Conservation (phyloP, 2,329 filamentous ascomycete genomes). For the Monosporascus sp. region DNA sequence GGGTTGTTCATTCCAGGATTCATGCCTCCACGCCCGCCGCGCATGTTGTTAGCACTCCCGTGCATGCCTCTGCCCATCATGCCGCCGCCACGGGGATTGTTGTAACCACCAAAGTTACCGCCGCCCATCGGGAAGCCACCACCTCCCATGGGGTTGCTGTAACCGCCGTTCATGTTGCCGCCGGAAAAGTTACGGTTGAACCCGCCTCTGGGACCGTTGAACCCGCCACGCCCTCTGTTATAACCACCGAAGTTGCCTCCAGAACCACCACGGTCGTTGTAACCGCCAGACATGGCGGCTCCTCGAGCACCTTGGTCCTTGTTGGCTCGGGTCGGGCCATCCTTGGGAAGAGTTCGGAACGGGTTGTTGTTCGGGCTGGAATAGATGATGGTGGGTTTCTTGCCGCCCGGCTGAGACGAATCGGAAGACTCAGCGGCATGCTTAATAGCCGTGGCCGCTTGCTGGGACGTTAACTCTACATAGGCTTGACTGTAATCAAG, state of each 20-base stretch:
- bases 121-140: slow-evolving; percentile 26
- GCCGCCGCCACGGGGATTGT: slow-evolving; percentile 22
- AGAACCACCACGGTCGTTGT: slow-evolving; percentile 34
- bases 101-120: slow-evolving; percentile 24
- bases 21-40: slow-evolving; percentile 25
- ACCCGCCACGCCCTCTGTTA: slow-evolving; percentile 22
- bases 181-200: slow-evolving; percentile 26
- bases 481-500: slow-evolving; percentile 59
- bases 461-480: slow-evolving; percentile 75
- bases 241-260: slow-evolving; percentile 20
- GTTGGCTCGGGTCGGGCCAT: slow-evolving; percentile 65
- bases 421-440: slow-evolving; percentile 67
- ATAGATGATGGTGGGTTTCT: slow-evolving; percentile 70
- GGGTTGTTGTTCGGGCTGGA: slow-evolving; percentile 74
- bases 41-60: slow-evolving; percentile 24
- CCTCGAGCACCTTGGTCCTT: slow-evolving; percentile 52
- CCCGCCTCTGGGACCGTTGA: slow-evolving; percentile 24
- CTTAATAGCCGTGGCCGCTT: slow-evolving; percentile 82
- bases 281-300: slow-evolving; percentile 42
- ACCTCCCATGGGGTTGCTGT: slow-evolving; percentile 20
- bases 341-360: slow-evolving; percentile 87
- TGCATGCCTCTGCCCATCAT: slow-evolving; percentile 28
- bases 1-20: slow-evolving; percentile 22
- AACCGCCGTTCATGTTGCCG: slow-evolving; percentile 24
- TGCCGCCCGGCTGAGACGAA: slow-evolving; percentile 50